Evolutionary conservation across 1,284 basidiomycete genomes (phyloP).

Genomic region (Mycena sp.): DNA sequence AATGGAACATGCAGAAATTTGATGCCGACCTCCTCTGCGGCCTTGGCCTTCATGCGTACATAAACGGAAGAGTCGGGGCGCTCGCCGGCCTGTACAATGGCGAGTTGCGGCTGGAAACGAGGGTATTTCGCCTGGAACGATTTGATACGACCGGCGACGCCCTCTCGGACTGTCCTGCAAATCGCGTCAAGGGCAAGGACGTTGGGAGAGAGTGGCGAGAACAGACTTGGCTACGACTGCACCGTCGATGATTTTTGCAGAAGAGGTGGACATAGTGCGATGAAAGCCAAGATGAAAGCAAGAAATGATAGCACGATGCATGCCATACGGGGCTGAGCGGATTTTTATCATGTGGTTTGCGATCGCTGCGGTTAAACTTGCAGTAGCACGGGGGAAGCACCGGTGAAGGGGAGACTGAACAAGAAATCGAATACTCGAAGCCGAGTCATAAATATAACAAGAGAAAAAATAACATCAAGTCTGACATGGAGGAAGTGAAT

Average conservation of each 20-base stretch:
- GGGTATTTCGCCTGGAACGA: constrained; percentile 71
- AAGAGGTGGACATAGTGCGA: constrained; percentile 43
- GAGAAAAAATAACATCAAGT: too few species aligned
- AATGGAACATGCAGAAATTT: constrained; percentile 85
- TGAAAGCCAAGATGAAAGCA: neutral
- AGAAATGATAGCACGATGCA: constrained; percentile 7
- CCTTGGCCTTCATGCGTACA: constrained; percentile 98
- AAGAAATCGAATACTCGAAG: too few species aligned
- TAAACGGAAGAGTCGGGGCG: constrained; percentile 93
- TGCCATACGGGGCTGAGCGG: constrained; percentile 23
- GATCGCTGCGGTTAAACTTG: too few species aligned
- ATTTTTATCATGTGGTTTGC: too few species aligned
- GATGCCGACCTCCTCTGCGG: constrained; percentile 95
- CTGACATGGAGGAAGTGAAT: too few species aligned
- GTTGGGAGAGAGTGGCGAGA: constrained; percentile 17
- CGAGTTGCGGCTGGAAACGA: constrained; percentile 90
- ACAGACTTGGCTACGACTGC: constrained; percentile 87
- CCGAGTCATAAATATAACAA: too few species aligned
- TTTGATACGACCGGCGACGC: constrained; percentile 74
- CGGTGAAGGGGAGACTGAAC: too few species aligned
- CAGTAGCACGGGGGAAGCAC: too few species aligned
- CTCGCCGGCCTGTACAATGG: constrained; percentile 94
- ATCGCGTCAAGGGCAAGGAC: constrained; percentile 4
- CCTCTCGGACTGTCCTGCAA: constrained; percentile 79
- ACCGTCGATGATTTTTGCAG: constrained; percentile 78